Percentiles rank a stretch among this genome's conserved stretches.
These are phyloP conservation scores for Jamesozyma jinghongensis DNA, from an alignment of 805 yeast species.

Conservation along the genomic window DNA sequence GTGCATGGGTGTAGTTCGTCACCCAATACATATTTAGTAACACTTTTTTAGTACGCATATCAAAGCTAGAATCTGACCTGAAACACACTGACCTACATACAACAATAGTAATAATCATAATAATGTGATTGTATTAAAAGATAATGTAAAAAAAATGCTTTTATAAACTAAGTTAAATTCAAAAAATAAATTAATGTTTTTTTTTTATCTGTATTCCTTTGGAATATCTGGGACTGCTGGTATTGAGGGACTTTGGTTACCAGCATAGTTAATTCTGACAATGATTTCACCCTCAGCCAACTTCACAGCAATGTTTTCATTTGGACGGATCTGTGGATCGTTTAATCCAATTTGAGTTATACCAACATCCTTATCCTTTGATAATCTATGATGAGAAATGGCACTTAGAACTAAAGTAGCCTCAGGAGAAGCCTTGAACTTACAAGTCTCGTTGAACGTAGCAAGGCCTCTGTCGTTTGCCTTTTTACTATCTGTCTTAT, in stretches of 20 bases:
- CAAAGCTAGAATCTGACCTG: no score
- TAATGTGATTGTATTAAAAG: background rate
- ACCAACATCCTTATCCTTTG: conserved; percentile 60
- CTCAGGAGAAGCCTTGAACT: conserved; percentile 58
- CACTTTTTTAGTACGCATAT: no score
- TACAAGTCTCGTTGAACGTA: conserved; percentile 47
- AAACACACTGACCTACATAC: no score
- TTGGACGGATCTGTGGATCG: conserved; percentile 32
- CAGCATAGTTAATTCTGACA: conserved; percentile 20
- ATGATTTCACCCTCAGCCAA: conserved; percentile 26
- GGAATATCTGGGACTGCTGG: conserved; percentile 3
- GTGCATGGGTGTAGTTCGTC: no score
- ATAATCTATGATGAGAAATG: conserved; percentile 60
- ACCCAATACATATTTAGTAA: no score
- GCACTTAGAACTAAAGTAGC: conserved; percentile 53
- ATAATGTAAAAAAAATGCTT: background rate
- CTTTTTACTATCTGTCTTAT: conserved; percentile 55
- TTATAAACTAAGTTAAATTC: background rate
- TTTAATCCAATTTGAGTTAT: conserved; percentile 43
- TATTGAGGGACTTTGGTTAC: conserved; percentile 1
- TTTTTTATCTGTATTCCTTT: background rate
- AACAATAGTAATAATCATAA: background rate
- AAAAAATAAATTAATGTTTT: background rate
- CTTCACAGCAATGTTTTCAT: conserved; percentile 25
- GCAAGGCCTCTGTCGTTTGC: conserved; percentile 36